Conservation (phyloP, 805 yeast species). For the Suhomyces faveliae region DNA sequence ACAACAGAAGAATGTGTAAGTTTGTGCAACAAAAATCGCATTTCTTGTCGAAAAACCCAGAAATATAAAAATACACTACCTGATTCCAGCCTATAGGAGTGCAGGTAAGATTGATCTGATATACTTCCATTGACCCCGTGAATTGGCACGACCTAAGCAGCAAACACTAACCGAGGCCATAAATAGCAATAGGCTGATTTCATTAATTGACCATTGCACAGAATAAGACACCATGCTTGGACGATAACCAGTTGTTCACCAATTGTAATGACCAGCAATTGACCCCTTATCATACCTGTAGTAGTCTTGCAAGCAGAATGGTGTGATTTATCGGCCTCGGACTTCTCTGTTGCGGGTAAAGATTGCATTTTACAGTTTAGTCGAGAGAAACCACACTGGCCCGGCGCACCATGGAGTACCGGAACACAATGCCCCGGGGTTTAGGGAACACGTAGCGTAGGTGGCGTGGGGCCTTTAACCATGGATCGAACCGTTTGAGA, state of each 20-base stretch:
- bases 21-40: not conserved
- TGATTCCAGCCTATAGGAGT: not conserved
- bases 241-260: not conserved
- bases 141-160: not conserved
- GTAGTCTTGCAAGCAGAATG: not conserved
- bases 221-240: too few relatives aligned
- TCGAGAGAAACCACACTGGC: not conserved
- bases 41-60: not conserved
- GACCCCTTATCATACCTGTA: not conserved
- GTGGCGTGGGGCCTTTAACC: not conserved
- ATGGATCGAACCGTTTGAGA: not conserved
- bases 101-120: not conserved
- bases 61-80: not conserved
- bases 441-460: not conserved
- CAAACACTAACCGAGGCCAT: not conserved
- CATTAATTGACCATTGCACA: not conserved
- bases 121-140: not conserved
- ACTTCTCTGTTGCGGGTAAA: constrained; percentile 12
- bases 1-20: not conserved
- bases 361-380: not conserved
- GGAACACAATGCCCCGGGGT: not conserved
- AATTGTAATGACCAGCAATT: not conserved
- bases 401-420: constrained; percentile 1
- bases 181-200: not conserved
- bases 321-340: constrained; percentile 14